Conservation (phyloP, 2,329 filamentous ascomycete species). For the Triangularia verruculosa region DNA sequence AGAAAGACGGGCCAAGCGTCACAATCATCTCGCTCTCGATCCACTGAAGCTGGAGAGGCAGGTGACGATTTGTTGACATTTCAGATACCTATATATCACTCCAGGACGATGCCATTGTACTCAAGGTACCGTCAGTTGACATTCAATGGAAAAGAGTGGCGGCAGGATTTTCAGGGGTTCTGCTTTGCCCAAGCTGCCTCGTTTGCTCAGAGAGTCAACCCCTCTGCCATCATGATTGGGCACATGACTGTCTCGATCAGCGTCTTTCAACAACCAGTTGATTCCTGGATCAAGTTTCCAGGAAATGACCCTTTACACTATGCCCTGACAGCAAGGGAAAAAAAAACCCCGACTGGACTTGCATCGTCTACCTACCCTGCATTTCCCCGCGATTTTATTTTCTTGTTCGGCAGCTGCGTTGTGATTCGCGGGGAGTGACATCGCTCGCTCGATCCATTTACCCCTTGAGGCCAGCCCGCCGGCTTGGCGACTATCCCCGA, state of each 20-base stretch:
- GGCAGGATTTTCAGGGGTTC: too few relatives aligned
- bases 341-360: not conserved
- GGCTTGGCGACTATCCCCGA: slow-evolving; percentile 11
- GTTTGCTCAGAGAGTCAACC: not conserved
- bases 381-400: slow-evolving; percentile 14
- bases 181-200: not conserved
- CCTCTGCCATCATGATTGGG: not conserved
- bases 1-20: not conserved
- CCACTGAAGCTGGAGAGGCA: slow-evolving; percentile 2
- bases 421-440: slow-evolving; percentile 19
- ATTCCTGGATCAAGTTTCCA: not conserved
- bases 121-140: too few relatives aligned
- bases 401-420: not conserved
- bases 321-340: not conserved
- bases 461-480: slow-evolving; percentile 9
- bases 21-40: slow-evolving; percentile 13
- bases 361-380: not conserved
- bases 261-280: not conserved
- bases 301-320: not conserved
- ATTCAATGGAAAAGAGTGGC: not conserved
- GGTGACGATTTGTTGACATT: slow-evolving; percentile 12
- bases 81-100: too few relatives aligned
- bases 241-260: not conserved
- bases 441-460: slow-evolving; percentile 8
- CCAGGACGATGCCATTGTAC: too few relatives aligned